phyloP scores from a whole-genome alignment of 768 basidiomycete species.

The Rhodotorula toruloides region DNA sequence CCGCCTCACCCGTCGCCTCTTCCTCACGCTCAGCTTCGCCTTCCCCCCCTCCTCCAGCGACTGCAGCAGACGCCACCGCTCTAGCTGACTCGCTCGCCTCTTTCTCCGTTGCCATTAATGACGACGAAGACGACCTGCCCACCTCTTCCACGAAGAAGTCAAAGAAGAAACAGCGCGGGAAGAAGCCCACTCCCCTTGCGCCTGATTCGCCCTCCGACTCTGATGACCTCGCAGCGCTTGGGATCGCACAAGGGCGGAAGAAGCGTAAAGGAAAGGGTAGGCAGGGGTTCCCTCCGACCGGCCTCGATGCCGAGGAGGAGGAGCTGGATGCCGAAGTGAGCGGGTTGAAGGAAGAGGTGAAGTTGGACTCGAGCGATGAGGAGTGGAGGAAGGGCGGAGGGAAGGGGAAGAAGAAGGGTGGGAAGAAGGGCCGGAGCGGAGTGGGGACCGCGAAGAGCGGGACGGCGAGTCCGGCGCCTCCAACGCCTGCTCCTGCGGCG shows the following conservation, averaged over 20 bases:
- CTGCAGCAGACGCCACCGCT: not conserved
- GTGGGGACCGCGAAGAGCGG: slow-evolving; percentile 39
- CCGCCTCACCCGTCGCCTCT: slow-evolving; percentile 11
- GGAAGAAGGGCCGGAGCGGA: slow-evolving; percentile 45
- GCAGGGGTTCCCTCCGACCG: not conserved
- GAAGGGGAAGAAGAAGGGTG: slow-evolving; percentile 55
- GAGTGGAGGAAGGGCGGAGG: not conserved
- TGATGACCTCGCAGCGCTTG: not conserved
- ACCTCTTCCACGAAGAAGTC: not conserved
- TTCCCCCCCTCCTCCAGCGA: not conserved
- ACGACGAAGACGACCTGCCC: not conserved
- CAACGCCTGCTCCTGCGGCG: slow-evolving; percentile 24
- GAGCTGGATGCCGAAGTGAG: not conserved
- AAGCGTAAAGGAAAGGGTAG: slow-evolving; percentile 27
- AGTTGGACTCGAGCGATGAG: slow-evolving; percentile 4
- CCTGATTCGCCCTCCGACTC: not conserved
- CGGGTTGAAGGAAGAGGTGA: not conserved
- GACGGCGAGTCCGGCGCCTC: slow-evolving; percentile 1
- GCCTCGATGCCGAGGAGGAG: not conserved
- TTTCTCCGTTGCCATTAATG: not conserved
- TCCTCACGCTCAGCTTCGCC: slow-evolving; percentile 7
- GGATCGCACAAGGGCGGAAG: not conserved
- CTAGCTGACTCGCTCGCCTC: slow-evolving; percentile 8
- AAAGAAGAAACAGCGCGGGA: slow-evolving; percentile 5
- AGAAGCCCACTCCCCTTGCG: not conserved